A percentile compares a stretch with the other conserved stretches of the same genome.
Conservation (phyloP, 208 protist species). For the Acanthamoeba culbertsoni region DNA sequence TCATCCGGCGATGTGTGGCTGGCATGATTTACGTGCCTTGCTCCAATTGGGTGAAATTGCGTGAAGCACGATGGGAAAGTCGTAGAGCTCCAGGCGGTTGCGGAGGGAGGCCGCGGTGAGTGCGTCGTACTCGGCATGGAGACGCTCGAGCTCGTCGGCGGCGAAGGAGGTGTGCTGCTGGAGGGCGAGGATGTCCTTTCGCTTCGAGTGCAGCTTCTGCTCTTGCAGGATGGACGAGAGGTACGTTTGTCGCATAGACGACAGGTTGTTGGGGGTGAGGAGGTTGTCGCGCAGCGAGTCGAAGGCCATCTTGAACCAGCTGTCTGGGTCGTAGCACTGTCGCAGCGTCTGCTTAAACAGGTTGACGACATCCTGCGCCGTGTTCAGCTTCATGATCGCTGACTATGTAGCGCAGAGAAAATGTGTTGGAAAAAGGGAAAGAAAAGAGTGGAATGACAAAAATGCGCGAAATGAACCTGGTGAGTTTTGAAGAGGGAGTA, state of each 20-base stretch:
- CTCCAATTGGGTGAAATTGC: constrained; percentile 14
- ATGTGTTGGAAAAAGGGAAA: too few species aligned
- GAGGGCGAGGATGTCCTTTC: constrained; percentile 18
- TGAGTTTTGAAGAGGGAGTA: constrained; percentile 45
- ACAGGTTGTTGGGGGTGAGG: constrained; percentile 18
- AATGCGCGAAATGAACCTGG: background rate
- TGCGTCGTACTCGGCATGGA: background rate
- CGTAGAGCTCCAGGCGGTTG: constrained; percentile 50
- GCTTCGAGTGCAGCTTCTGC: constrained; percentile 40
- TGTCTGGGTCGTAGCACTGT: background rate
- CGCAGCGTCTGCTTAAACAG: constrained; percentile 39
- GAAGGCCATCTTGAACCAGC: constrained; percentile 49
- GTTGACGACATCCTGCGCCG: constrained; percentile 40
- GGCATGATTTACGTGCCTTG: background rate
- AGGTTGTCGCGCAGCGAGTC: background rate
- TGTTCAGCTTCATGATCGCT: background rate
- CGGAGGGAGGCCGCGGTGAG: background rate
- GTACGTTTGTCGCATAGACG: constrained; percentile 40
- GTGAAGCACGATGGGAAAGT: constrained; percentile 27
- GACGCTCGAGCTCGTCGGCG: constrained; percentile 36
- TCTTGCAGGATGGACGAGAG: background rate
- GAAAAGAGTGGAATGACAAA: background rate
- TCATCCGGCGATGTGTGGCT: background rate
- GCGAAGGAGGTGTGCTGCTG: constrained; percentile 49
- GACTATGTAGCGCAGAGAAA: too few species aligned